Evolutionary conservation across 2,329 filamentous ascomycete genomes (phyloP), one percentile per base, ranked within the genome.

Genomic region (Mariannaea sp.): DNA sequence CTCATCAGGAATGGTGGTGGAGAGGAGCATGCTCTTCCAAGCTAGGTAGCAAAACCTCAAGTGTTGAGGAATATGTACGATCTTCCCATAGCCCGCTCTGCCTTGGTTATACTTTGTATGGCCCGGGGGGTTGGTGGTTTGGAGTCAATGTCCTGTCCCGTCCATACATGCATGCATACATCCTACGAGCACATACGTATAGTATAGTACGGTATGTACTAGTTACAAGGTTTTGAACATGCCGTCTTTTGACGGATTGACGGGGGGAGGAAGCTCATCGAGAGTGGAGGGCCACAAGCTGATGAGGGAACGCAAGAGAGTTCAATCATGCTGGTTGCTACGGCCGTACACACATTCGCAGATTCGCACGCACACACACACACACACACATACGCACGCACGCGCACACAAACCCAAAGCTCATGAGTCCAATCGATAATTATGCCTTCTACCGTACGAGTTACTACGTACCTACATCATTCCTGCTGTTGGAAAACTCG

Each of bases 201-300:
- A n/a, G n/a, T n/a, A n/a, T n/a, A n/a, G n/a, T n/a, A n/a, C n/a
- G n/a, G n/a, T n/a, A n/a, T n/a, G n/a, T n/a, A n/a, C n/a, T n/a
- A n/a, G n/a, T n/a, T n/a, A n/a, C n/a, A n/a, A n/a, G n/a, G n/a
- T n/a, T n/a, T n/a, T n/a, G n/a, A n/a, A n/a, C n/a, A n/a, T n/a
- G n/a, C n/a, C n/a, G n/a, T n/a, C n/a, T n/a, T n/a, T n/a, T n/a
- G n/a, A n/a, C n/a, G n/a, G n/a, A n/a, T n/a, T n/a, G n/a, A n/a
- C n/a, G n/a, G n/a, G n/a, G n/a, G n/a, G n/a, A n/a, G n/a, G n/a
- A 43, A 43, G 50, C 44, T 53, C 50, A 53, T 44, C 50, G 50
- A 39, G 50, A 53, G 39, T 48, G 50, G 50, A 53, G 36, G 35
- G 42, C 42, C 33, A 36, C 33, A 36, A 45, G 49, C 49, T 52